These are phyloP conservation scores for Lecanoromycetidae sp. DNA, from an alignment of 2,329 filamentous ascomycete species.

Conservation along the genomic window DNA sequence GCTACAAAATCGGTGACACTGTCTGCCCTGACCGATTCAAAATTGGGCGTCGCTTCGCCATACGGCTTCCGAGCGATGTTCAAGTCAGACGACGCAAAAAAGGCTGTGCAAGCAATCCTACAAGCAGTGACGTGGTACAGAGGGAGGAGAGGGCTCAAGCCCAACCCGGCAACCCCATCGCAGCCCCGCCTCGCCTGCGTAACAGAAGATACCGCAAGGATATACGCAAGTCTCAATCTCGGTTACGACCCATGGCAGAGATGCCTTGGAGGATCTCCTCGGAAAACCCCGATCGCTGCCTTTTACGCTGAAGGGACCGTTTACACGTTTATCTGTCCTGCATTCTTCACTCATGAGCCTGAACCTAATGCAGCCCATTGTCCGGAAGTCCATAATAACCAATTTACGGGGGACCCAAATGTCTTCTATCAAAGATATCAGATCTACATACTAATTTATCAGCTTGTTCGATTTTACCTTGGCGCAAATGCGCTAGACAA, in stretches of 20 bases:
- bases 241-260: constrained; percentile 7
- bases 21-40: not conserved
- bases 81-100: not conserved
- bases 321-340: constrained; percentile 2
- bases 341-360: not conserved
- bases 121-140: not conserved
- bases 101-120: not conserved
- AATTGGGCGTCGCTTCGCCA: not conserved
- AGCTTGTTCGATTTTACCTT: constrained; percentile 1
- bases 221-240: not conserved
- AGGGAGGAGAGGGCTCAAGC: not conserved
- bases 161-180: not conserved
- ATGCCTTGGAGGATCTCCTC: not conserved
- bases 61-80: constrained; percentile 4
- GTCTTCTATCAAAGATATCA: not conserved
- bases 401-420: not conserved
- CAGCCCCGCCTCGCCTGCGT: constrained; percentile 2
- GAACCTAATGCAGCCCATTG: not conserved
- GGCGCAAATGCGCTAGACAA: not conserved
- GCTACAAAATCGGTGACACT: not conserved
- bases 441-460: not conserved
- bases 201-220: not conserved
- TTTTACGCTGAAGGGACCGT: constrained; percentile 2
- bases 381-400: not conserved
- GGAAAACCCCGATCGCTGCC: not conserved